Conservation (phyloP, 2,329 filamentous ascomycete species). For the Neonectria neomacrospora region DNA sequence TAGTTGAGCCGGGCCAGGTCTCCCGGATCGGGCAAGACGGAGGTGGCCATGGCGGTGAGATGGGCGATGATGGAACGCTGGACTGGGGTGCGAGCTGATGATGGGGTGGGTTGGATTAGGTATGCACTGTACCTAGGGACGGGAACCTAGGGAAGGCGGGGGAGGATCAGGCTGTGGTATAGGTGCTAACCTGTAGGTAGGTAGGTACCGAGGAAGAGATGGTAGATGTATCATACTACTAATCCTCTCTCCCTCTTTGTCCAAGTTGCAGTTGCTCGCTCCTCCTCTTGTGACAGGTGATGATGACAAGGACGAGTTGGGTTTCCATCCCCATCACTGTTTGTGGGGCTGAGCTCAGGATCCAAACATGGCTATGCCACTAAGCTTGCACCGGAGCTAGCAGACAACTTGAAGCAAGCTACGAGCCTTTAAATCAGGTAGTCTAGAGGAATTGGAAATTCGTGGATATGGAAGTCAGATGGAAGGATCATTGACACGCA, state of each 20-base stretch:
- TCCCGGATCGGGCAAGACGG: slow-evolving; percentile 36
- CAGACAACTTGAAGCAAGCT: neutral
- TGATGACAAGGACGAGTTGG: neutral
- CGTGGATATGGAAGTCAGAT: neutral
- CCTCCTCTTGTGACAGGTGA: neutral
- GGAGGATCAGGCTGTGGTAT: too few species aligned
- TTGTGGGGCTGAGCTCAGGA: neutral
- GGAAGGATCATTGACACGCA: neutral
- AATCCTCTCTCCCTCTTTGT: neutral
- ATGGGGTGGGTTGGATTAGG: slow-evolving; percentile 5
- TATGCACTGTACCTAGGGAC: neutral
- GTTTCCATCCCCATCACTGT: neutral
- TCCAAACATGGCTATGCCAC: neutral
- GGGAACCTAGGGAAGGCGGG: neutral
- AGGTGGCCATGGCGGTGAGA: slow-evolving; percentile 19
- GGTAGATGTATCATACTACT: neutral
- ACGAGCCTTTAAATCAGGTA: neutral
- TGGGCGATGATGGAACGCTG: neutral
- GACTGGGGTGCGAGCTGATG: neutral
- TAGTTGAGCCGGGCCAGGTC: slow-evolving; percentile 48
- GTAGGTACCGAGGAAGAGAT: neutral
- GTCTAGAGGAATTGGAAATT: too few species aligned
- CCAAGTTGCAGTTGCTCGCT: neutral
- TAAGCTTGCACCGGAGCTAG: neutral
- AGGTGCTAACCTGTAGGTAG: neutral